Conservation (phyloP, 1,139 yeast genomes). For the Saccharomycopsis phalli region DNA sequence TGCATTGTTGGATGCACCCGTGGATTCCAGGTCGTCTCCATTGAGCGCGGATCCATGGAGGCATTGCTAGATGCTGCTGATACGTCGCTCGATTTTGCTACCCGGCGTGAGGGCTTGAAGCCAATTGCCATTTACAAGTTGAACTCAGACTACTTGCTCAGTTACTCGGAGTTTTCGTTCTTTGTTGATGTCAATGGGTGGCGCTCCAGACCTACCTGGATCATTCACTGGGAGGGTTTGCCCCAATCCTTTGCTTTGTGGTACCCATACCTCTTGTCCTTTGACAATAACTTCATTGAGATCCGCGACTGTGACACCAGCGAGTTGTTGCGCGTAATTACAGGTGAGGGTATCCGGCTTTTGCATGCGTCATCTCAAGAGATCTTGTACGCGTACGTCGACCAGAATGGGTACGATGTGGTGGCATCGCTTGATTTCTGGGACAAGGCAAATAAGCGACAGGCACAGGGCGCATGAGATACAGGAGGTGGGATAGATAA, state of each 20-base stretch:
- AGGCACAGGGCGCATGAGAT: background rate
- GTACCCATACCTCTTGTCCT: constrained; percentile 87
- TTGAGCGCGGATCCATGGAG: constrained; percentile 47
- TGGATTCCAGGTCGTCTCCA: constrained; percentile 87
- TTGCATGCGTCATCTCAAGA: constrained; percentile 89
- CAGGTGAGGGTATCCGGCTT: constrained; percentile 89
- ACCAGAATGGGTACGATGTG: constrained; percentile 81
- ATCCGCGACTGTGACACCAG: constrained; percentile 87
- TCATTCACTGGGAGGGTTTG: constrained; percentile 92
- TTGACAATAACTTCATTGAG: constrained; percentile 85
- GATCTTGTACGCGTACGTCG: constrained; percentile 87
- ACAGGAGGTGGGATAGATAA: too few species aligned
- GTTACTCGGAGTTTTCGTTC: constrained; percentile 89
- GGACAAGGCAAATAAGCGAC: constrained; percentile 29
- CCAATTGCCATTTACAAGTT: constrained; percentile 89
- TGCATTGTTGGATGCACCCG: constrained; percentile 87
- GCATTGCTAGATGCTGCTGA: constrained; percentile 90
- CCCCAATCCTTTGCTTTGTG: constrained; percentile 90
- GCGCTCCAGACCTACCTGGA: constrained; percentile 92
- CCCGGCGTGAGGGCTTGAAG: constrained; percentile 71
- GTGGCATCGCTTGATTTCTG: constrained; percentile 88
- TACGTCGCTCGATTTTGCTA: constrained; percentile 92
- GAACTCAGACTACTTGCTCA: constrained; percentile 77
- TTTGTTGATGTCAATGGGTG: constrained; percentile 93
- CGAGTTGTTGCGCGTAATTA: constrained; percentile 74